Conservation (phyloP, 805 yeast species). For the Nematodospora valgi region DNA sequence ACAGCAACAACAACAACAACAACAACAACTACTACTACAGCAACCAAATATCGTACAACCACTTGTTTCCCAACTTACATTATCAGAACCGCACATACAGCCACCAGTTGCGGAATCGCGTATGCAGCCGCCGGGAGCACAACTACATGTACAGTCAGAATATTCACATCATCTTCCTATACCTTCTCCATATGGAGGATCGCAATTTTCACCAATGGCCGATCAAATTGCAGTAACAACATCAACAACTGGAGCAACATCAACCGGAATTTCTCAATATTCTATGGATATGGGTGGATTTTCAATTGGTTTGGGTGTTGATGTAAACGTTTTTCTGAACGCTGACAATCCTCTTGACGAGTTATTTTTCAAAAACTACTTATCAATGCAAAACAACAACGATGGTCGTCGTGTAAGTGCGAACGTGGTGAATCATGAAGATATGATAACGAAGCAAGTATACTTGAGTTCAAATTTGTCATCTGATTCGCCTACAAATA, state of each 20-base stretch:
- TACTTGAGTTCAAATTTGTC: constrained; percentile 12
- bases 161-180: not conserved
- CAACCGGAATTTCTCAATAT: too few relatives aligned
- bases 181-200: constrained; percentile 13
- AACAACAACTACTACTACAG: not conserved
- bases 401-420: not conserved
- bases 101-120: constrained; percentile 1
- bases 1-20: not conserved
- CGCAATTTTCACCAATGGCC: constrained; percentile 9
- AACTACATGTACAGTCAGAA: not conserved
- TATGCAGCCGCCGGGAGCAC: not conserved
- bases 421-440: not conserved
- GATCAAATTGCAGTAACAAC: constrained; percentile 1
- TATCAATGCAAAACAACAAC: not conserved
- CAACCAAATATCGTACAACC: not conserved
- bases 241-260: too few relatives aligned
- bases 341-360: constrained; percentile 40
- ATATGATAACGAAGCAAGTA: not conserved
- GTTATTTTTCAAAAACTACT: constrained; percentile 14
- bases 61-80: constrained; percentile 1
- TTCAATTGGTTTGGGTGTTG: constrained; percentile 27
- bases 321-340: constrained; percentile 34
- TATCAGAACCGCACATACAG: not conserved
- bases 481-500: constrained; percentile 32
- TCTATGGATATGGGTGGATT: constrained; percentile 16